Base-by-base conservation (phyloP, 2,329 filamentous ascomycete genomes). In the Phialophora chinensis region DNA sequence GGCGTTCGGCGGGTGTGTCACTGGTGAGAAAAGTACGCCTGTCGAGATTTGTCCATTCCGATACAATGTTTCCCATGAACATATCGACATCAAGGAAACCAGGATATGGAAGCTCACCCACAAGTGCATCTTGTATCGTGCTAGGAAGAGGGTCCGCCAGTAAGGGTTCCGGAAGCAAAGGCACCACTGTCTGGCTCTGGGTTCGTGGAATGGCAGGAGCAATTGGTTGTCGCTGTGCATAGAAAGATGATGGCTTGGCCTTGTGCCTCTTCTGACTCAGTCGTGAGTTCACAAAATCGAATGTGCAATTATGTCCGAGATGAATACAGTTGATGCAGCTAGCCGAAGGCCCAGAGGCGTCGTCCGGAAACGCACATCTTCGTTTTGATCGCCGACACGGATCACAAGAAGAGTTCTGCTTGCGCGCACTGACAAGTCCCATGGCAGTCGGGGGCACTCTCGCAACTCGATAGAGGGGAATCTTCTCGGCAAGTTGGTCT, bases 341-440 rank as follows among this genome's bases (percentile, higher is more conserved):
- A 25, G 38, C 42, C n/a, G 57, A 14, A 2, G 42, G 44, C 23
- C 59, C 66, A 25, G 27, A 53, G 29, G 49, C 49, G 1, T 38
- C 33, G 2, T 49, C 27, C 17, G 65, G 52, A 29, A 63, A 62
- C 1, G 38, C 58, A 31, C 66, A 67, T 65, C 62, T 42, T 60
- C 66, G 47, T 42, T 67, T 67, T 20, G 66, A 67, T 12, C 58
- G 66, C 14, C 66, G 66, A 25, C 66, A 67, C 6, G 44, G 62
- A 55, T 67, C 66, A 55, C 66, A 67, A 17, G 66, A 67, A 20
- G 66, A 67, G 35, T 67, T 67, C 47, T 74, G 67, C 64, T 59
- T 66, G 25, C 60, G 59, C 12, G 29, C 14, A 29, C 11, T 55
- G 25, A 35, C 29, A 17, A 20, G n/a, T 55, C 27, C 29, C 53